These are phyloP conservation scores for Acanthamoeba royreba DNA, from an alignment of 208 protist genomes.

Conservation along the genomic window DNA sequence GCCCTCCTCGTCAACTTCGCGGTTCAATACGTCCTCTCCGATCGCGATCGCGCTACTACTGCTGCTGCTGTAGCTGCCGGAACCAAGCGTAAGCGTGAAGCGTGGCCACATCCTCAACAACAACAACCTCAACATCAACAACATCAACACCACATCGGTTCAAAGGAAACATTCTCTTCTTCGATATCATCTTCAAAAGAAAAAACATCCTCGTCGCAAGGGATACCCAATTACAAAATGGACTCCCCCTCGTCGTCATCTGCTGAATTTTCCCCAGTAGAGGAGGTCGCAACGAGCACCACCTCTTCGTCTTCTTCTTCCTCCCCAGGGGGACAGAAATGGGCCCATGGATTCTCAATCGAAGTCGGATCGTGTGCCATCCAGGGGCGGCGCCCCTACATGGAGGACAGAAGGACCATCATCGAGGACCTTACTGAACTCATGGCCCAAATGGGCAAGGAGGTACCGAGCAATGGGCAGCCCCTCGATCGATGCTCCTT, in stretches of 20 bases:
- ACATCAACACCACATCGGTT: background rate
- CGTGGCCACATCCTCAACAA: background rate
- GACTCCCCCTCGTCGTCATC: too few species aligned
- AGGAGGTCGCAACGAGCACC: background rate
- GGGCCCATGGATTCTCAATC: background rate
- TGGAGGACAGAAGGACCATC: constrained; percentile 27
- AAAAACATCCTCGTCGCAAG: too few species aligned
- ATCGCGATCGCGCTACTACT: too few species aligned
- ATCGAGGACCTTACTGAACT: background rate
- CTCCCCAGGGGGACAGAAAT: background rate
- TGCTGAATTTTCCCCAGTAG: background rate
- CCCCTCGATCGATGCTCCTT: background rate
- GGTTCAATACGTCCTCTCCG: background rate
- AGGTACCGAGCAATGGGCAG: background rate
- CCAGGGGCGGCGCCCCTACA: constrained; percentile 32
- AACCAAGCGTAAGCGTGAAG: background rate
- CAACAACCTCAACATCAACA: background rate
- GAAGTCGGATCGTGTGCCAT: constrained; percentile 24
- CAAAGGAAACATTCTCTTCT: background rate
- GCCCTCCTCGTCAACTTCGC: background rate
- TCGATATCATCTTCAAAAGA: background rate
- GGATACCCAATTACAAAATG: too few species aligned
- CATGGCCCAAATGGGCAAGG: background rate
- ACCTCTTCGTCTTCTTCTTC: background rate
- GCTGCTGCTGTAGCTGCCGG: too few species aligned